Evolutionary conservation across 768 basidiomycete genomes (phyloP).

Genomic region (Boletus rufocinnamomeus): DNA sequence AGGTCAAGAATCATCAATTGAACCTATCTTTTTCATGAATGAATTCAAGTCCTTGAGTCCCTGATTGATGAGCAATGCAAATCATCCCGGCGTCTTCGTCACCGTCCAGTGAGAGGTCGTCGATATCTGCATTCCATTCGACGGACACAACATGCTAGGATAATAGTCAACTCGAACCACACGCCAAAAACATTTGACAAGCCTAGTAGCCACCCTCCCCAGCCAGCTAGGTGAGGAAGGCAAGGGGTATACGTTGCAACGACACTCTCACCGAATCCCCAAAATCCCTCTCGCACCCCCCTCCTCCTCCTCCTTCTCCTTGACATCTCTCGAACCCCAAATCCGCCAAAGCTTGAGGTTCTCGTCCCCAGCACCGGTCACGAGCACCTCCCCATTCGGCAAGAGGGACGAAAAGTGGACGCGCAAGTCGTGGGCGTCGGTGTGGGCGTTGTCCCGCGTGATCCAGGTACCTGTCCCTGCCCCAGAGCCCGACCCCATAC

Average conservation of each 20-base stretch:
- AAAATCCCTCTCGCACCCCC: slow-evolving; percentile 36
- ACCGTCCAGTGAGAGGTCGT: too few relatives aligned
- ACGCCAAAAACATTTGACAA: background rate
- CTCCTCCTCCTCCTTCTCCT: slow-evolving; percentile 39
- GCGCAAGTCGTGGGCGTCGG: slow-evolving; percentile 75
- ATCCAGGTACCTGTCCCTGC: slow-evolving; percentile 28
- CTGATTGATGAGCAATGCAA: too few relatives aligned
- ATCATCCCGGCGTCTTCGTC: too few relatives aligned
- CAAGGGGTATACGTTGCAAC: background rate
- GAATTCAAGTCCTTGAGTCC: too few relatives aligned
- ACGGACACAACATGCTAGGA: too few relatives aligned
- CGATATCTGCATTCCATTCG: too few relatives aligned
- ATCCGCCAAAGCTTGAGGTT: slow-evolving; percentile 96
- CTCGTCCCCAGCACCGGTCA: slow-evolving; percentile 92
- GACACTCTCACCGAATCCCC: slow-evolving; percentile 34
- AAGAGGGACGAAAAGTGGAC: slow-evolving; percentile 84
- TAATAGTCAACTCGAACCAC: background rate
- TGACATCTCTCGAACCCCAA: slow-evolving; percentile 60
- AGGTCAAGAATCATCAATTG: too few relatives aligned
- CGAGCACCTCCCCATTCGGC: slow-evolving; percentile 89
- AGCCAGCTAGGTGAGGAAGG: background rate
- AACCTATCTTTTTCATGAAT: too few relatives aligned
- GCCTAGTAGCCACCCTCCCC: background rate
- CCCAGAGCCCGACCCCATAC: slow-evolving; percentile 57
- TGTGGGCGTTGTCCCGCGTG: slow-evolving; percentile 20